phyloP scores from a whole-genome alignment of 75 land plant species.

The Sequoiadendron giganteum region DNA sequence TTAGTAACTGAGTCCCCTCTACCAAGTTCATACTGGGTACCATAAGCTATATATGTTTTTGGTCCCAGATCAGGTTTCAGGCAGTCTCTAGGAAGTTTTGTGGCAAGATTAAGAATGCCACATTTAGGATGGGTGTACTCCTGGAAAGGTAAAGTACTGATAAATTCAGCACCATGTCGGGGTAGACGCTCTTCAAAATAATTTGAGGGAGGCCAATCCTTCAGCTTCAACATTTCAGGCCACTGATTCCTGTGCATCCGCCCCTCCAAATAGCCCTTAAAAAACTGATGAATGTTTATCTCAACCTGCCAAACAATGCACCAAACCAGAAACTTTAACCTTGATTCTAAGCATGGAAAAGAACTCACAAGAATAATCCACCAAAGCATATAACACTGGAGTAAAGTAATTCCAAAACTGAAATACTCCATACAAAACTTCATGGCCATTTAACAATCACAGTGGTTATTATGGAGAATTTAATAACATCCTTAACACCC shows the following conservation, averaged over 20 bases:
- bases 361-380: background rate
- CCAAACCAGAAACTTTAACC: background rate
- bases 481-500: background rate
- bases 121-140: constrained; percentile 81
- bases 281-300: constrained; percentile 71
- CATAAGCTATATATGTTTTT: constrained; percentile 94
- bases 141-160: constrained; percentile 61
- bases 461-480: background rate
- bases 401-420: background rate
- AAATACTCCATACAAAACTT: background rate
- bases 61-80: constrained; percentile 86
- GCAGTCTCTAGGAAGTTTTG: constrained; percentile 58
- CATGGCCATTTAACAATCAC: background rate
- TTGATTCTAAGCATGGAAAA: background rate
- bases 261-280: constrained; percentile 78
- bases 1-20: constrained; percentile 91
- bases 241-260: constrained; percentile 57
- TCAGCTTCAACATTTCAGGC: constrained; percentile 88
- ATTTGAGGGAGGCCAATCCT: constrained; percentile 90
- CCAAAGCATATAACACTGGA: background rate
- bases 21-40: constrained; percentile 72
- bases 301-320: constrained; percentile 58
- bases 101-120: constrained; percentile 76
- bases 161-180: constrained; percentile 70
- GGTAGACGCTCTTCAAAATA: constrained; percentile 74